These are phyloP conservation scores for Glutinoglossum americanum DNA, from an alignment of 495 filamentous ascomycete species.

Conservation along the genomic window DNA sequence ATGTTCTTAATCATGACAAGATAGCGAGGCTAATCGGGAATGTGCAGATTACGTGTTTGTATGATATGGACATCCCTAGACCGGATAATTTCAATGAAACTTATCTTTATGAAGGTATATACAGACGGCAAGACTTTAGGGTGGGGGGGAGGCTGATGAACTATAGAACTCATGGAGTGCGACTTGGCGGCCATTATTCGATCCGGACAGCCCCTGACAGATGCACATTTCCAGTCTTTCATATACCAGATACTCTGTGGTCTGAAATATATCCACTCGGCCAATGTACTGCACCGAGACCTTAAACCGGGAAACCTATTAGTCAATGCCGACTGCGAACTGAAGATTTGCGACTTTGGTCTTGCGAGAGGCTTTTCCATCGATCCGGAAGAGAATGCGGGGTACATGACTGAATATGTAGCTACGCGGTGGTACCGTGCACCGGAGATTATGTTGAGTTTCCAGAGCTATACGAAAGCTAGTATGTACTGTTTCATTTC, in stretches of 20 bases:
- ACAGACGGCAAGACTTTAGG: not conserved
- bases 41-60: slow-evolving; percentile 82
- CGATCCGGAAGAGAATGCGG: slow-evolving; percentile 93
- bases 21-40: slow-evolving; percentile 9
- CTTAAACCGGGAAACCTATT: slow-evolving; percentile 92
- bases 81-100: slow-evolving; percentile 98
- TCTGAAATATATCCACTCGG: slow-evolving; percentile 96
- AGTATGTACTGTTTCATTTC: slow-evolving; percentile 38
- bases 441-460: slow-evolving; percentile 97
- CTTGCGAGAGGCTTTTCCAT: slow-evolving; percentile 89
- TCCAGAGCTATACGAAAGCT: slow-evolving; percentile 99
- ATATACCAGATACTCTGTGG: slow-evolving; percentile 44
- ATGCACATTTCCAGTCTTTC: slow-evolving; percentile 42
- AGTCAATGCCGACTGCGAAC: slow-evolving; percentile 95
- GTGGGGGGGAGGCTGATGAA: slow-evolving; percentile 4
- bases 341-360: slow-evolving; percentile 98
- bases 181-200: slow-evolving; percentile 95
- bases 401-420: slow-evolving; percentile 99
- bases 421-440: slow-evolving; percentile 97
- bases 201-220: slow-evolving; percentile 85
- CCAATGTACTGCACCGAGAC: slow-evolving; percentile 90
- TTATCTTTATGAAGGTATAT: slow-evolving; percentile 88
- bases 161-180: slow-evolving; percentile 91
- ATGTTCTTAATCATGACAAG: slow-evolving; percentile 3
- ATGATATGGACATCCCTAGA: slow-evolving; percentile 97